Conservation (phyloP, 192 early-diverging fungal genomes). For the Powellomyces hirtus region DNA sequence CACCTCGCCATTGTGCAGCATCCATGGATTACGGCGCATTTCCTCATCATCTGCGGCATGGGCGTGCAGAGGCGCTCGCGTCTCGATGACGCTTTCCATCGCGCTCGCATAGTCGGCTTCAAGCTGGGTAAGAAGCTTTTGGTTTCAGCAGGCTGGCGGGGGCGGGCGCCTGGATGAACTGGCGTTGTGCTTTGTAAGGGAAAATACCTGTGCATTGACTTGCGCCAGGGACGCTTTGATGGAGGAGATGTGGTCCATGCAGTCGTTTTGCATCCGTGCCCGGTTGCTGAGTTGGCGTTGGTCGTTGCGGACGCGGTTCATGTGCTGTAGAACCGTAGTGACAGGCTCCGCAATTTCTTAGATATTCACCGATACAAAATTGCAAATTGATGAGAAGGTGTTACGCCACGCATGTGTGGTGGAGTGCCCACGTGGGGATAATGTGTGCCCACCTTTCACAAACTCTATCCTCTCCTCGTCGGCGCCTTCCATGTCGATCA, state of each 20-base stretch:
- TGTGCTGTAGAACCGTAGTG: neutral
- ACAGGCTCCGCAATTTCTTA: neutral
- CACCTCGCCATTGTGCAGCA: neutral
- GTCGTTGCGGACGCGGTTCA: neutral
- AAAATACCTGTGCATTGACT: neutral
- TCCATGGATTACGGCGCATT: neutral
- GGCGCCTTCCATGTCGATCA: neutral
- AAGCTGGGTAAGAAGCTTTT: neutral
- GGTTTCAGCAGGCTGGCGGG: no score
- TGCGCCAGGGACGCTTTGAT: neutral
- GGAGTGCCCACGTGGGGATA: no score
- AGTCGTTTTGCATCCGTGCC: neutral
- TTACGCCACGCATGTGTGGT: no score
- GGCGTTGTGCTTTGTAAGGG: neutral
- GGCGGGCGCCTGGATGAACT: no score
- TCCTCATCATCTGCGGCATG: neutral
- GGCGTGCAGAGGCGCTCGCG: neutral
- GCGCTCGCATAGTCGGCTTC: neutral
- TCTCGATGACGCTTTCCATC: neutral
- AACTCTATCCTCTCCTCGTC: neutral
- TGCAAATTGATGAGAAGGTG: neutral
- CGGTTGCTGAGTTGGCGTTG: neutral
- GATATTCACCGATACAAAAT: neutral
- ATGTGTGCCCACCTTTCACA: no score
- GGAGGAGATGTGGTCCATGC: neutral